phyloP scores from a whole-genome alignment of 2,329 filamentous ascomycete genomes.

The Phoma herbarum region DNA sequence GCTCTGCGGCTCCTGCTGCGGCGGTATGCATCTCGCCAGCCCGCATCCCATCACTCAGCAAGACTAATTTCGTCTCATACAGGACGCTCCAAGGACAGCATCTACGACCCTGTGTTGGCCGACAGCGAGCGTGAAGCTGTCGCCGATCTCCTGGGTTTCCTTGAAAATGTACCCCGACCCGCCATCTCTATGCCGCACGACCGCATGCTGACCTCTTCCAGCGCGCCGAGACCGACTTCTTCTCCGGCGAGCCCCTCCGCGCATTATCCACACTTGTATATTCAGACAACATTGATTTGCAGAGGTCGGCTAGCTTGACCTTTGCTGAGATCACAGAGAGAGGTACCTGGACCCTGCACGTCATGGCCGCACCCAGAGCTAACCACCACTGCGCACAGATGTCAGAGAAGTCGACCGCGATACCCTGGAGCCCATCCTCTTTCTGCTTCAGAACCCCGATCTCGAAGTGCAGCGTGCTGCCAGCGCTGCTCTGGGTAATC shows the following conservation, averaged over 20 bases:
- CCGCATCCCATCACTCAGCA: slow-evolving; percentile 4
- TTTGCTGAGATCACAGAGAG: slow-evolving; percentile 99
- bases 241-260: slow-evolving; percentile 91
- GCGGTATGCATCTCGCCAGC: slow-evolving; percentile 39
- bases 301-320: slow-evolving; percentile 95
- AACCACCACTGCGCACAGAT: slow-evolving; percentile 69
- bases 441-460: slow-evolving; percentile 91
- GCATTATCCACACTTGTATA: slow-evolving; percentile 96
- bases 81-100: slow-evolving; percentile 59
- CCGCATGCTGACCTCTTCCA: slow-evolving; percentile 56
- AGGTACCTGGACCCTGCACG: slow-evolving; percentile 66
- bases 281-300: slow-evolving; percentile 97
- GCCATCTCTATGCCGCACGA: slow-evolving; percentile 8
- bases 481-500: slow-evolving; percentile 92
- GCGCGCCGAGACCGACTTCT: slow-evolving; percentile 98
- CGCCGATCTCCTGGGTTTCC: slow-evolving; percentile 90
- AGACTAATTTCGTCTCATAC: slow-evolving; percentile 30
- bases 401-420: slow-evolving; percentile 94
- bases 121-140: slow-evolving; percentile 98
- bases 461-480: slow-evolving; percentile 97
- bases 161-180: slow-evolving; percentile 79
- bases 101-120: slow-evolving; percentile 73
- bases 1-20: slow-evolving; percentile 51
- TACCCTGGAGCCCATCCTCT: slow-evolving; percentile 94
- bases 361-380: slow-evolving; percentile 20